Evolutionary conservation across 1,284 basidiomycete genomes (phyloP), one percentile per base, ranked within the genome.

Genomic region (Chondrostereum purpureum): DNA sequence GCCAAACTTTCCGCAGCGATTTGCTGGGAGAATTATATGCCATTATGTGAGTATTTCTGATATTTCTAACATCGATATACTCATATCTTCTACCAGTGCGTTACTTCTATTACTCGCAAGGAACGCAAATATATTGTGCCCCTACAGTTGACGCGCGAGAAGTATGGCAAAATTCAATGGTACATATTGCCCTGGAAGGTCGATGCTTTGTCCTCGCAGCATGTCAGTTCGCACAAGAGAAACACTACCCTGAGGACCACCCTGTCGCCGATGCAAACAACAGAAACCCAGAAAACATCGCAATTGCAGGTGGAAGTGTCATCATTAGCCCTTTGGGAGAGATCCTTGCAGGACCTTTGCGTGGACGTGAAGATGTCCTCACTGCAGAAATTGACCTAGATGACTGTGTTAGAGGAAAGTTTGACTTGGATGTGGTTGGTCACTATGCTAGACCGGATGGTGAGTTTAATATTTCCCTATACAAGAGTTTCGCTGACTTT

Each of bases 21-120:
- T 46, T 85, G 84, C 57, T 87, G 84, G 79, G 83, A 88, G 58
- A 88, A 88, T 58, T 83, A 82, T 53, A 85, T 88, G 83, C 86
- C 86, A 3, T 60, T 88, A 17, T 57, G 78, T 79, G 45, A 44
- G 75, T 54, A 11, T 43, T 11, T 47, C 6, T 21, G n/a, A n/a
- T n/a, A n/a, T n/a, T n/a, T 24, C 34, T 43, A 35, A 6, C 35
- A 4, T 37, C 5, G 13, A 17, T 24, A 20, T 22, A 40, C 0
- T 44, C 4, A 27, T 13, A 35, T 14, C 14, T 40, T 46, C 16
- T 13, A 42, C 12, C 42, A 81, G 80, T 82, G 50, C 67, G 79
- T 36, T 70, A 73, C 1, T 70, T 74, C 54, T 81, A 83, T 58
- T 85, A 85, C 56, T 70, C 72, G 8, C 63, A 74, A 44, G 79